Conservation (phyloP, 108 stramenopile species). For the Craspedostauros australis region DNA sequence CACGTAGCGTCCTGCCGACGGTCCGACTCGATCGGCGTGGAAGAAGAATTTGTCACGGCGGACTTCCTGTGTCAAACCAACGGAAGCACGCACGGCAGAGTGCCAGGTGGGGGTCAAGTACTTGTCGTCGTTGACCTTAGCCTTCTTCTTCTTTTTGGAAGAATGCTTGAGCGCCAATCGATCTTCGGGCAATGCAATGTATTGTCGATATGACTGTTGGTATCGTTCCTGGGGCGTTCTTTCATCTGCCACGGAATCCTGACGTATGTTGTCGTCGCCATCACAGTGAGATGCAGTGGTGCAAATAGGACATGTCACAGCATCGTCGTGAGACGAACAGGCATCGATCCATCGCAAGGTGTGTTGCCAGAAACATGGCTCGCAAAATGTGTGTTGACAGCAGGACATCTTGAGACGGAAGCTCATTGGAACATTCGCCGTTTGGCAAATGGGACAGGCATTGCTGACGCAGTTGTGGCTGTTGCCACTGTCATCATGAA, state of each 20-base stretch:
- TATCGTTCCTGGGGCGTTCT: constrained; percentile 17
- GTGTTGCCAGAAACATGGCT: constrained; percentile 64
- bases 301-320: constrained; percentile 44
- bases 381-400: constrained; percentile 48
- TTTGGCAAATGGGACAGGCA: constrained; percentile 13
- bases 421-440: neutral
- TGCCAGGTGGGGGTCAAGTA: constrained; percentile 43
- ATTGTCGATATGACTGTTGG: constrained; percentile 36
- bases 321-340: constrained; percentile 23
- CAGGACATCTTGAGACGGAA: neutral
- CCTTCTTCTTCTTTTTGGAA: constrained; percentile 19
- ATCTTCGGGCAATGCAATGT: constrained; percentile 35
- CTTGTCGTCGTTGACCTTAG: constrained; percentile 31
- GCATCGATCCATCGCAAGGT: constrained; percentile 35
- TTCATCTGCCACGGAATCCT: neutral
- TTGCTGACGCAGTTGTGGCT: neutral
- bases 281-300: no score
- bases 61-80: constrained; percentile 56
- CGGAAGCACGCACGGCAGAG: constrained; percentile 35
- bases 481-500: neutral
- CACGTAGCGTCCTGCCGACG: constrained; percentile 40
- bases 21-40: constrained; percentile 40
- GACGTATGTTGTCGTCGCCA: constrained; percentile 4
- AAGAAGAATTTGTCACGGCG: constrained; percentile 68
- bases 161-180: constrained; percentile 34